Conservation (phyloP, 2,329 filamentous ascomycete genomes). For the Aspergillus fischeri region DNA sequence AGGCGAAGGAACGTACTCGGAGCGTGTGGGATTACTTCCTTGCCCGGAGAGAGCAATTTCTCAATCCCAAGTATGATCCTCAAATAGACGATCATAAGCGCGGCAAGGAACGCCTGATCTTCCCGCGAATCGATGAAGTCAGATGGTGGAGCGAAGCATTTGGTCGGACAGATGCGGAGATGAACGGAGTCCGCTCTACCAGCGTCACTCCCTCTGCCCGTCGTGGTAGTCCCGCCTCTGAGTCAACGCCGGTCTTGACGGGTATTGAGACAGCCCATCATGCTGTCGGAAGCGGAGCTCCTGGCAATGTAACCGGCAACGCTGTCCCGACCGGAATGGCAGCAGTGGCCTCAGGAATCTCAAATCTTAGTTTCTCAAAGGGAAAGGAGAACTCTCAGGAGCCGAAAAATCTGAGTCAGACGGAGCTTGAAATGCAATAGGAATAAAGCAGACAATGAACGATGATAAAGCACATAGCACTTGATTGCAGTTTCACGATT, state of each 20-base stretch:
- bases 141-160: slow-evolving; percentile 93
- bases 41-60: slow-evolving; percentile 72
- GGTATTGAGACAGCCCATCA: slow-evolving; percentile 58
- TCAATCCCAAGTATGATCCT: slow-evolving; percentile 74
- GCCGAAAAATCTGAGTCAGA: slow-evolving; percentile 25
- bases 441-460: slow-evolving; percentile 1
- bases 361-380: slow-evolving; percentile 40
- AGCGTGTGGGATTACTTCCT: slow-evolving; percentile 98
- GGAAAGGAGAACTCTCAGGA: slow-evolving; percentile 26
- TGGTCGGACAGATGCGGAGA: slow-evolving; percentile 80
- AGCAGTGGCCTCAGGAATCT: slow-evolving; percentile 44
- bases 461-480: neutral
- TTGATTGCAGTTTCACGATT: neutral
- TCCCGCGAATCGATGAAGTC: slow-evolving; percentile 72
- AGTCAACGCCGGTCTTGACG: slow-evolving; percentile 52
- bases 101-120: slow-evolving; percentile 76
- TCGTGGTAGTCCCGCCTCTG: slow-evolving; percentile 20
- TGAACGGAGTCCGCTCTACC: slow-evolving; percentile 67
- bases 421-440: slow-evolving; percentile 52
- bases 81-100: slow-evolving; percentile 71
- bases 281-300: slow-evolving; percentile 44
- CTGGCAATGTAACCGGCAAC: slow-evolving; percentile 25
- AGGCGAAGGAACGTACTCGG: slow-evolving; percentile 66
- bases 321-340: slow-evolving; percentile 34
- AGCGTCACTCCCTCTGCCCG: slow-evolving; percentile 43